These are phyloP conservation scores for Schizochytrium sp. DNA, from an alignment of 108 stramenopile genomes.

Conservation along the genomic window DNA sequence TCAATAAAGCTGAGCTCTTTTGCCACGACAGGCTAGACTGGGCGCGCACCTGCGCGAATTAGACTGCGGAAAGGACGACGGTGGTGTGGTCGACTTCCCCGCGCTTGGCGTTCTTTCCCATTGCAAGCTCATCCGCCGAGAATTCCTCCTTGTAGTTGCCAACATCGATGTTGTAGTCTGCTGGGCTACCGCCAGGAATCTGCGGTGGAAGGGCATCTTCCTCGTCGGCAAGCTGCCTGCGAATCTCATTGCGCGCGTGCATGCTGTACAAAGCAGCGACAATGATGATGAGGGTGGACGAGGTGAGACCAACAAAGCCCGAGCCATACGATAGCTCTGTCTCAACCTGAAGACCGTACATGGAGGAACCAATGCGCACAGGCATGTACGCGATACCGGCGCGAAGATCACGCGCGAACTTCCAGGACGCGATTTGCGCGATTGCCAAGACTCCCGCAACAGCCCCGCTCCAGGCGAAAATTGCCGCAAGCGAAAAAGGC, in stretches of 20 bases:
- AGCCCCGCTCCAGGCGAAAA: neutral
- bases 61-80: no score
- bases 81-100: no score
- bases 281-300: neutral
- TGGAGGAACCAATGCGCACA: neutral
- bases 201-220: neutral
- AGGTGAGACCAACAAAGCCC: neutral
- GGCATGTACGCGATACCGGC: neutral
- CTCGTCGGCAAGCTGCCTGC: neutral
- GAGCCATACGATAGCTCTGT: neutral
- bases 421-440: neutral
- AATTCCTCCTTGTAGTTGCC: no score
- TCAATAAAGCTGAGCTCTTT: no score
- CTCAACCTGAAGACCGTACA: neutral
- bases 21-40: no score
- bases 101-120: no score
- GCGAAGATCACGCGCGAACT: neutral
- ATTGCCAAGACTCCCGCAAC: neutral
- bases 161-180: no score
- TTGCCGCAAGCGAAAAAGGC: neutral
- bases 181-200: neutral
- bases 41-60: no score
- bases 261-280: neutral
- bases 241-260: neutral
- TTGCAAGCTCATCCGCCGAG: no score